Evolutionary conservation across 192 early-diverging fungal species (phyloP).

Genomic region (Backusella circina): DNA sequence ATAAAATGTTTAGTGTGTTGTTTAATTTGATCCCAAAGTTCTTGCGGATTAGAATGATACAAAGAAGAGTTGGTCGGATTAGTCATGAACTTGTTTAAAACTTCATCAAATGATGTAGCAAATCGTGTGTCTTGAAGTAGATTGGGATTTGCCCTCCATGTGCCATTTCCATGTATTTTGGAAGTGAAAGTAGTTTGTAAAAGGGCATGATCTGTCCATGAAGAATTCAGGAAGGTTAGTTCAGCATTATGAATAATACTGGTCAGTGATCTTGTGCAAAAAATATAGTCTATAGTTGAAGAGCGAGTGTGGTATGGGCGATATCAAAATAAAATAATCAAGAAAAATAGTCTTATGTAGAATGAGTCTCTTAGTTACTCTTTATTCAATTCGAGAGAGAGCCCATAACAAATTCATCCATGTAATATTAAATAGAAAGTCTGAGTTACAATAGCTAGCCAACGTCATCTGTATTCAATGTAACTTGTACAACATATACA

Average conservation of each 20-base stretch:
- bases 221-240: not conserved
- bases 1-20: not conserved
- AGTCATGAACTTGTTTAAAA: not conserved
- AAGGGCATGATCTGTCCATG: conserved; percentile 13
- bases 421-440: too few relatives aligned
- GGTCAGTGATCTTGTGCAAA: not conserved
- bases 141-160: conserved; percentile 12
- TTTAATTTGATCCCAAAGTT: not conserved
- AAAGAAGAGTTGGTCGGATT: not conserved
- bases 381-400: too few relatives aligned
- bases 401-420: too few relatives aligned
- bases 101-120: not conserved
- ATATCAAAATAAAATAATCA: too few relatives aligned
- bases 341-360: too few relatives aligned
- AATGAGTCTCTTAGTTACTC: too few relatives aligned
- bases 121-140: not conserved
- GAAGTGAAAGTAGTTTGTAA: not conserved
- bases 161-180: not conserved
- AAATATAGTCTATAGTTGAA: conserved; percentile 23
- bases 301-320: not conserved
- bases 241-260: not conserved
- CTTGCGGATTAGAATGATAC: not conserved
- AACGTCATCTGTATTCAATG: too few relatives aligned
- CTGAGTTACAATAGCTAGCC: too few relatives aligned
- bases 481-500: too few relatives aligned